Evolutionary conservation across 345 rosid genomes (phyloP).

Genomic region (Cardamine occulta): DNA sequence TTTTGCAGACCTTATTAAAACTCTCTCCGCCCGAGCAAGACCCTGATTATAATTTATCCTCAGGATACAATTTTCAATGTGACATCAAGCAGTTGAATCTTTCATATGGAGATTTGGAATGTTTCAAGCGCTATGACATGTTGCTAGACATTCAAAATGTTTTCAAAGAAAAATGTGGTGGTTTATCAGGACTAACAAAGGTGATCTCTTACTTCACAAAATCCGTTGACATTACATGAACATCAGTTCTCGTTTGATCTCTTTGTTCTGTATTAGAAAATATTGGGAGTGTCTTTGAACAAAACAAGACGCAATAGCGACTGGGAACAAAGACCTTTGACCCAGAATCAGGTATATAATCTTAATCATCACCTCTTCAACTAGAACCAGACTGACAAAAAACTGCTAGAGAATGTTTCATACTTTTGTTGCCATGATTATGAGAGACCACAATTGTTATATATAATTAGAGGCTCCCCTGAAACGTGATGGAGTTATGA

Average conservation of each 20-base stretch:
- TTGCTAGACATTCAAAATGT: conserved; percentile 78
- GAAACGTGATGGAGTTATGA: neutral
- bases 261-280: conserved; percentile 55
- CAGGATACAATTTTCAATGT: conserved; percentile 90
- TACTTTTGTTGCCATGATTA: neutral
- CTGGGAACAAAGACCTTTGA: conserved; percentile 91
- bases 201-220: conserved; percentile 45
- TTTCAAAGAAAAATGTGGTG: conserved; percentile 72
- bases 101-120: conserved; percentile 71
- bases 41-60: conserved; percentile 21
- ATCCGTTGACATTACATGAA: neutral
- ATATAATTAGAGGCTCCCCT: neutral
- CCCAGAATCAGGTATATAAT: conserved; percentile 65
- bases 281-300: conserved; percentile 86
- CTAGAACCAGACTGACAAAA: conserved; percentile 2
- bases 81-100: conserved; percentile 68
- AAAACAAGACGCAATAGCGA: conserved; percentile 86
- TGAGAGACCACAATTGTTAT: neutral
- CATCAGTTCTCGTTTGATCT: neutral
- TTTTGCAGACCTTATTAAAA: neutral
- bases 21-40: conserved; percentile 5
- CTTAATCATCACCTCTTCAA: neutral
- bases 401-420: conserved; percentile 1
- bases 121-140: conserved; percentile 87
- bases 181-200: conserved; percentile 84